phyloP scores from a whole-genome alignment of 805 yeast species.

The Cyberlindnera meyerae region DNA sequence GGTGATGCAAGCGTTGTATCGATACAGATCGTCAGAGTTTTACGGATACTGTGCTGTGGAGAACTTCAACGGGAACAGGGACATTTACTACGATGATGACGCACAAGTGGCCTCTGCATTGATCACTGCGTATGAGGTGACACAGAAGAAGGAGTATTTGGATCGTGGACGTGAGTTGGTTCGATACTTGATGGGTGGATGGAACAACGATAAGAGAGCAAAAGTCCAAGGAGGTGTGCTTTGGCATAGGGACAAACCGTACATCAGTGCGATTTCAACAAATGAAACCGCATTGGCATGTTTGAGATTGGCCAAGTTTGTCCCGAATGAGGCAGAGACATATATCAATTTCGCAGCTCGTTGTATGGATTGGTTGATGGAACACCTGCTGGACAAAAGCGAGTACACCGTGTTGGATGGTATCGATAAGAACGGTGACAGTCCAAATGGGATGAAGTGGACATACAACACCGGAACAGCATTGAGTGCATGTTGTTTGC shows the following conservation, averaged over 20 bases:
- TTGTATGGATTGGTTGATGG: constrained; percentile 55
- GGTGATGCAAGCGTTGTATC: constrained; percentile 43
- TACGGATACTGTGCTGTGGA: constrained; percentile 66
- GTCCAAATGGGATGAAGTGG: constrained; percentile 51
- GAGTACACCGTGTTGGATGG: constrained; percentile 63
- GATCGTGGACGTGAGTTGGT: constrained; percentile 55
- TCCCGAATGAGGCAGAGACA: constrained; percentile 41
- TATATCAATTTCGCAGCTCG: constrained; percentile 55
- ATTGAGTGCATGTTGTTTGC: constrained; percentile 45
- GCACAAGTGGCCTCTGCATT: constrained; percentile 68
- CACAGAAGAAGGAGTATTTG: constrained; percentile 48
- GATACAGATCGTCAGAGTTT: constrained; percentile 44
- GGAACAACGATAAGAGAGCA: constrained; percentile 33
- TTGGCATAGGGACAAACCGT: constrained; percentile 61
- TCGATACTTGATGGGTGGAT: constrained; percentile 60
- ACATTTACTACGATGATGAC: constrained; percentile 69
- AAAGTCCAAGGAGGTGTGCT: constrained; percentile 49
- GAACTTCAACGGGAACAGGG: constrained; percentile 52
- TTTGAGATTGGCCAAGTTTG: constrained; percentile 48
- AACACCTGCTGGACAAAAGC: constrained; percentile 43
- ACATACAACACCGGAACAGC: constrained; percentile 68
- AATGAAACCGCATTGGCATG: constrained; percentile 64
- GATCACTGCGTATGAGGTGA: constrained; percentile 63
- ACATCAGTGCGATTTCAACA: constrained; percentile 62
- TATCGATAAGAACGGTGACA: constrained; percentile 34